Evolutionary conservation across 768 basidiomycete species (phyloP).

Genomic region (Xerocomellus intermedius): DNA sequence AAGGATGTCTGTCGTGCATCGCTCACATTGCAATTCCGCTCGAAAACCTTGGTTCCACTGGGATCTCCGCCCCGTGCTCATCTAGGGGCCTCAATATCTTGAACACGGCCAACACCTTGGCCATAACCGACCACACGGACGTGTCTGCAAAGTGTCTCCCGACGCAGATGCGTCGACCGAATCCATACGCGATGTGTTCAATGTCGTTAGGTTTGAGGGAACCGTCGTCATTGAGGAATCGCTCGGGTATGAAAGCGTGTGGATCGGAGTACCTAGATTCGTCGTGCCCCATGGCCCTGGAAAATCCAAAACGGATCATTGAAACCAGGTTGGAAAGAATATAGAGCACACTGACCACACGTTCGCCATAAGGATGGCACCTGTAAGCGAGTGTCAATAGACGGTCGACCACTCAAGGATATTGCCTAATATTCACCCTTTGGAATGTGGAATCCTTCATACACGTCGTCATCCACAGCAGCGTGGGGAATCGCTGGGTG

Average conservation of each 20-base stretch:
- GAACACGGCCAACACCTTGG: slow-evolving; percentile 4
- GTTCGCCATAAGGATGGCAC: slow-evolving; percentile 1
- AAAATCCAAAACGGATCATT: too few species aligned
- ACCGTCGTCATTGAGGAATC: slow-evolving; percentile 33
- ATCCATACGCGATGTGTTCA: slow-evolving; percentile 15
- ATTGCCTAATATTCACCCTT: too few species aligned
- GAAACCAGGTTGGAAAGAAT: neutral
- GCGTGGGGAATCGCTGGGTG: slow-evolving; percentile 26
- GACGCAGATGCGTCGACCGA: slow-evolving; percentile 24
- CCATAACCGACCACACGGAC: slow-evolving; percentile 13
- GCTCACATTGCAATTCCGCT: slow-evolving; percentile 10
- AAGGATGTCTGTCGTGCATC: neutral
- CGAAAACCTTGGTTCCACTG: slow-evolving; percentile 11
- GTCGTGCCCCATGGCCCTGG: slow-evolving; percentile 13
- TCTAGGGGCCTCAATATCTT: neutral
- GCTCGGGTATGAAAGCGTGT: slow-evolving; percentile 38
- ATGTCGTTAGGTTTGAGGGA: slow-evolving; percentile 9
- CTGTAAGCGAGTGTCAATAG: neutral
- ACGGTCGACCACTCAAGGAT: neutral
- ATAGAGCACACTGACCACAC: neutral
- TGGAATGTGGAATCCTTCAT: slow-evolving; percentile 11
- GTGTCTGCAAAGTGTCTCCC: slow-evolving; percentile 20
- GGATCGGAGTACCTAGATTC: slow-evolving; percentile 34
- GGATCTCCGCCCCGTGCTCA: slow-evolving; percentile 7
- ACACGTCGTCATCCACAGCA: slow-evolving; percentile 38